These are phyloP conservation scores for Lipomyces spencermartinsiae DNA, from an alignment of 805 yeast genomes.

Conservation along the genomic window DNA sequence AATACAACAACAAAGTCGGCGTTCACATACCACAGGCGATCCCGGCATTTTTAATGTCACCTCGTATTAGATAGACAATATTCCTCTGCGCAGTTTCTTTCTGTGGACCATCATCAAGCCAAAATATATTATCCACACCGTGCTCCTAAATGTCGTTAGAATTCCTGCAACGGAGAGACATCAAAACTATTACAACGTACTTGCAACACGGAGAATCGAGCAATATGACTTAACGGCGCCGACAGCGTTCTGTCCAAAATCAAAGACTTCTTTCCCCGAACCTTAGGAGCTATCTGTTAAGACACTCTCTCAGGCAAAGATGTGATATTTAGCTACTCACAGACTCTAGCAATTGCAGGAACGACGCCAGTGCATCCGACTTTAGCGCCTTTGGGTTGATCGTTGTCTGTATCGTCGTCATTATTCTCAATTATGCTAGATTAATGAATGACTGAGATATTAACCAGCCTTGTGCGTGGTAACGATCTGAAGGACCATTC, in stretches of 20 bases:
- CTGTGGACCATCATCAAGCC: slow-evolving; percentile 49
- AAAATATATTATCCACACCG: slow-evolving; percentile 57
- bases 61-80: slow-evolving; percentile 42
- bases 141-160: slow-evolving; percentile 41
- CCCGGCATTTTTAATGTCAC: slow-evolving; percentile 38
- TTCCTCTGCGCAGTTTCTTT: slow-evolving; percentile 31
- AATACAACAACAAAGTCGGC: neutral
- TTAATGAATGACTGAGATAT: neutral
- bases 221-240: slow-evolving; percentile 57
- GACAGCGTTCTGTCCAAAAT: slow-evolving; percentile 57
- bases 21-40: slow-evolving; percentile 25
- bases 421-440: slow-evolving; percentile 6
- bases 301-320: neutral
- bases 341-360: slow-evolving; percentile 43
- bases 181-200: slow-evolving; percentile 25
- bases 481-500: neutral
- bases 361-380: slow-evolving; percentile 34
- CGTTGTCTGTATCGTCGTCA: slow-evolving; percentile 21
- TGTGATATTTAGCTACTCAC: slow-evolving; percentile 27
- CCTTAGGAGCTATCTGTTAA: slow-evolving; percentile 19
- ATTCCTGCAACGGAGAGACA: neutral
- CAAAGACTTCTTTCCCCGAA: slow-evolving; percentile 45
- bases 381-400: slow-evolving; percentile 31
- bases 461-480: neutral
- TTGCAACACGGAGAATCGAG: slow-evolving; percentile 62